Evolutionary conservation across 139 green algal species (phyloP).

Genomic region (Ulvella scutata): DNA sequence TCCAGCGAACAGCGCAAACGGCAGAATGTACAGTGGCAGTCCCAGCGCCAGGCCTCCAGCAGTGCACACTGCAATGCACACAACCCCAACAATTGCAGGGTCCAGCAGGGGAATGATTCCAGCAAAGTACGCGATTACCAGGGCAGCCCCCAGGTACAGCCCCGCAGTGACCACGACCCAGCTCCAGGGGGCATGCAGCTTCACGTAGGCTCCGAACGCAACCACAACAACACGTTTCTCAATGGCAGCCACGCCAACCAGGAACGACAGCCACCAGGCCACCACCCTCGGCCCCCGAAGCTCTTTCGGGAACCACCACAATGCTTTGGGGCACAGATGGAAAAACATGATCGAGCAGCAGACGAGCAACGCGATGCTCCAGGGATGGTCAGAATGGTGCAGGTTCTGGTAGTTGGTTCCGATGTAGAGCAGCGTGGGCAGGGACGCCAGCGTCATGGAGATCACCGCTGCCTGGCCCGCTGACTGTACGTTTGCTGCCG

Average conservation of each 20-base stretch:
- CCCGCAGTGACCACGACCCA: constrained; percentile 66
- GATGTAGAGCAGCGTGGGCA: neutral
- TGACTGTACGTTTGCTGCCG: neutral
- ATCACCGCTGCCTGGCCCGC: neutral
- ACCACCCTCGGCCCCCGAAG: constrained; percentile 16
- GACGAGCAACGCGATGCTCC: constrained; percentile 53
- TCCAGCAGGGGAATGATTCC: constrained; percentile 15
- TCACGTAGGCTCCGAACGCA: constrained; percentile 83
- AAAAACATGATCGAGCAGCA: constrained; percentile 38
- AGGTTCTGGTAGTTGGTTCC: neutral
- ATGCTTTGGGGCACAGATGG: constrained; percentile 31
- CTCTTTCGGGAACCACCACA: constrained; percentile 63
- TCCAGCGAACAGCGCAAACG: constrained; percentile 41
- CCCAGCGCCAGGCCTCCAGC: constrained; percentile 46
- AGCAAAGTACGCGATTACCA: constrained; percentile 36
- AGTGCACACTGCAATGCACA: neutral
- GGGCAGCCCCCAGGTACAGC: constrained; percentile 43
- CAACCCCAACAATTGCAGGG: neutral
- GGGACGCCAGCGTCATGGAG: neutral
- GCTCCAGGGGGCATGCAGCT: constrained; percentile 66
- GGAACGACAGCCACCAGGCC: constrained; percentile 17
- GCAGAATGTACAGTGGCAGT: constrained; percentile 57
- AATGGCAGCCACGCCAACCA: constrained; percentile 44
- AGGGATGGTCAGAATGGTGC: constrained; percentile 36
- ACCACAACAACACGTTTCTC: constrained; percentile 82